Evolutionary conservation across 345 rosid genomes (phyloP), one percentile per base, ranked within the genome.

Genomic region (Moricandia moricandioides): DNA sequence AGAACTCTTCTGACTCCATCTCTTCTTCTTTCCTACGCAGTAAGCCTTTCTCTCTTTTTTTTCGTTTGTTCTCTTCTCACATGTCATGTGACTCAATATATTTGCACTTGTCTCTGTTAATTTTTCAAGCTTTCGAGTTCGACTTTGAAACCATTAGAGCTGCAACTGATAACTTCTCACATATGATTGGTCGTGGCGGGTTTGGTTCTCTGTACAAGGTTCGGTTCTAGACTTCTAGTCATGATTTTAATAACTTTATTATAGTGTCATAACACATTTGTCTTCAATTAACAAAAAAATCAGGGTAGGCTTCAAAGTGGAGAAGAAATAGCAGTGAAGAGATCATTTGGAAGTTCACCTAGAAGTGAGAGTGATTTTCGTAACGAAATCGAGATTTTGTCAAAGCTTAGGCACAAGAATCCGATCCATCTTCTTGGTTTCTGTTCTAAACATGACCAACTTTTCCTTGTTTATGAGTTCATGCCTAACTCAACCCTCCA

Each of bases 361-460:
- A 12, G 16, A 4, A 3, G 16, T n/a, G n/a, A 55, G 10, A 40
- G 7, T 11, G 8, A 45, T 1, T 43, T 26, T 71, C 14, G 16
- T 26, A 65, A 49, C 1, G 87, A 86, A 74, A 64, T 85, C 66
- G 26, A 63, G 9, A 56, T 89, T 11, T 63, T 87, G 58, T 69
- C 81, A 45, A 86, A 79, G 61, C 88, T 87, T 16, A 86, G 76
- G 69, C 91, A 85, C 69, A 86, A 76, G 73, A 87, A 84, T 76
- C 85, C 83, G 6, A 87, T 87, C 31, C 75, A 69, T 68, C 86
- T 87, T 68, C 81, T 87, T 6, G 91, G 94, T 11, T 87, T 84
- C 57, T 86, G 82, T 24, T 72, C 78, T 7, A 75, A 78, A 12
- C 72, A 60, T 67, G 79, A 83, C 39, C 86, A 88, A 71, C 72